Base-by-base conservation (phyloP, 305 asterid genomes). In the Withania somnifera region DNA sequence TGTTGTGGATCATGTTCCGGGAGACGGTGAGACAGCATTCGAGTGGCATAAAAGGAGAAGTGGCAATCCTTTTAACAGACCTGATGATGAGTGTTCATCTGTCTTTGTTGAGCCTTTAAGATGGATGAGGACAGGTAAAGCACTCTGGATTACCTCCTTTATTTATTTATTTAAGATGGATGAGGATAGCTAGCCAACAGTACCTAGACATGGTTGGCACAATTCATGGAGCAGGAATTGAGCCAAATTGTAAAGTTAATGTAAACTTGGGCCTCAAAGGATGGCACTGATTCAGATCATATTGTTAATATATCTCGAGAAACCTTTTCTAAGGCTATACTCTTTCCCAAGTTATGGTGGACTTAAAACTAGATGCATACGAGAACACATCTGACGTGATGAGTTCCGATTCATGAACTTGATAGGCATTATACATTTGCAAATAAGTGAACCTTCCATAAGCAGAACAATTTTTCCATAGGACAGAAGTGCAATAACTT, bases 31-130 rank as follows among this genome's bases (percentile, higher is more conserved):
- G 88, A 79, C 92, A 28, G 89, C 95, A 88, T 96, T 94, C 57
- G 90, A 85, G 47, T 96, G 99, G 99, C 88, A 89, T 85, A 94
- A 90, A 89, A 91, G 99, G 92, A 95, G 90, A 83, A 90, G 98
- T 77, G 94, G 98, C 68, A 90, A 88, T 82, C 90, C 86, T 58
- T 92, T 89, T 84, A 87, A 81, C 87, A 91, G 85, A 83, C 86
- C 91, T n/a, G 91, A 83, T 1, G 82, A 84, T 15, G 97, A 91
- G 78, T 94, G 99, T 86, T 91, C 98, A 8, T 96, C 98, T 42
- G 80, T 96, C 88, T 96, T 96, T 84, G 90, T 96, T 64, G 99
- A 96, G 91, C 99, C 99, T 82, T 95, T 96, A 26, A 92, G 90
- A 78, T 96, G 98, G 99, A 96, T 96, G 99, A 90, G 86, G 82